Evolutionary conservation across 1,284 basidiomycete species (phyloP), one percentile per base, ranked within the genome.

Genomic region (Cryptococcus neoformans): DNA sequence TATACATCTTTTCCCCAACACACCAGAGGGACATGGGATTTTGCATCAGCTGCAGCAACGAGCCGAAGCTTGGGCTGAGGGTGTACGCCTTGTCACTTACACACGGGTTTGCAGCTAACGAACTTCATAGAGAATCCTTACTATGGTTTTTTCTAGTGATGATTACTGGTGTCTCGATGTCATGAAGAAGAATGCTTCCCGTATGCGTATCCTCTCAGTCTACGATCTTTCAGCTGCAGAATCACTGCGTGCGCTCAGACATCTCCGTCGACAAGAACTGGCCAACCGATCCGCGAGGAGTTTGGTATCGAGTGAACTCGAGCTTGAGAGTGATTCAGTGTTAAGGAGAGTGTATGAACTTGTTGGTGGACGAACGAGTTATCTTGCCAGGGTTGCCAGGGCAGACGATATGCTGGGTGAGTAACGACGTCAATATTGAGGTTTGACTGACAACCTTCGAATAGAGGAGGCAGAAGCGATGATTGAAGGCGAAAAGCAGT

Each of bases 61-160:
- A 48, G 90, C 89, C 4, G 90, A 92, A 72, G 79, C 85, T 9
- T 93, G 91, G 90, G 85, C 88, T 1, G 87, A 87, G 85, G 86
- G 74, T 81, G 89, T 88, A 64, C 64, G 83, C 0, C 14, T 6
- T 28, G 17, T 14, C n/a, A 41, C 40, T 34, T 16, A 10, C 34
- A 21, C 16, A 14, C 4, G 4, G 8, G 4, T 16, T n/a, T 16
- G 53, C 42, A 58, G 54, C 59, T 38, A 56, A 17, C 21, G 60
- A 42, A 59, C 55, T 34, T 28, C 12, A 8, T 44, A 68, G 89
- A 87, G 87, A 28, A 87, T 89, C 54, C 74, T 88, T 64, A 89
- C 87, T 2, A 81, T 90, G 75, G 84, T 92, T 2, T 91, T 92
- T 74, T 87, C 81, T 68, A 85, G 86, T 3, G 88, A 92, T 65